These are phyloP conservation scores for Symbiodinium pilosum DNA, from an alignment of 73 alveolate species.

Conservation along the genomic window DNA sequence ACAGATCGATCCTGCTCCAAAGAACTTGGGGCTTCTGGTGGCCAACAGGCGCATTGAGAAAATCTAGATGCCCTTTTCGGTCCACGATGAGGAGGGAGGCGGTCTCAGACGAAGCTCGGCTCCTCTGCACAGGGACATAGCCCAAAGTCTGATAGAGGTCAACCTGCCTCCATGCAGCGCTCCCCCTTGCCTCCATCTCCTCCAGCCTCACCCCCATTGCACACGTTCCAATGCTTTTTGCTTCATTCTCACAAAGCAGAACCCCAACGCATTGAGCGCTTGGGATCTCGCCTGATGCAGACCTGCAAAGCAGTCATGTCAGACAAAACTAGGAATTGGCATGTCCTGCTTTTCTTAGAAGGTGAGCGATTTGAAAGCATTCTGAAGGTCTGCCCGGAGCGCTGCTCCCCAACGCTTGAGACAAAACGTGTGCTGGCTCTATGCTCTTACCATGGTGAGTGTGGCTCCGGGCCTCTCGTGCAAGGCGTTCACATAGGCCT, in stretches of 20 bases:
- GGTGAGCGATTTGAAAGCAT: no score
- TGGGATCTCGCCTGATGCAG: not conserved
- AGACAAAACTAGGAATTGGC: not conserved
- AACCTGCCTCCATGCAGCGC: conserved; percentile 61
- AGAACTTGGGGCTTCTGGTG: no score
- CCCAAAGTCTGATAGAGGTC: not conserved
- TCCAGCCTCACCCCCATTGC: conserved; percentile 13
- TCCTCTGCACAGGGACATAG: not conserved
- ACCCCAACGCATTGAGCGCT: not conserved
- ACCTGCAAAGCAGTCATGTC: not conserved
- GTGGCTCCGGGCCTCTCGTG: conserved; percentile 26
- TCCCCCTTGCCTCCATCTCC: conserved; percentile 77
- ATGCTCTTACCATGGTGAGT: no score
- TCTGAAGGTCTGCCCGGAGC: no score
- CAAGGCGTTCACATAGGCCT: conserved; percentile 56
- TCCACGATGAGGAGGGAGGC: conserved; percentile 80
- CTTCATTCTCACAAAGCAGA: not conserved
- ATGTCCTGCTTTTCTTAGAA: no score
- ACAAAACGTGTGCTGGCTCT: no score
- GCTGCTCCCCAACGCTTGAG: no score
- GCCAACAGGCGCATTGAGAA: no score
- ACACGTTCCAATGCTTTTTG: not conserved
- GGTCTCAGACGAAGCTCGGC: conserved; percentile 20
- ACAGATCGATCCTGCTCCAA: conserved; percentile 50
- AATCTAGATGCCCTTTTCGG: no score